Base-by-base conservation (phyloP, 805 yeast genomes). In the Spencermartinsiella europaea region DNA sequence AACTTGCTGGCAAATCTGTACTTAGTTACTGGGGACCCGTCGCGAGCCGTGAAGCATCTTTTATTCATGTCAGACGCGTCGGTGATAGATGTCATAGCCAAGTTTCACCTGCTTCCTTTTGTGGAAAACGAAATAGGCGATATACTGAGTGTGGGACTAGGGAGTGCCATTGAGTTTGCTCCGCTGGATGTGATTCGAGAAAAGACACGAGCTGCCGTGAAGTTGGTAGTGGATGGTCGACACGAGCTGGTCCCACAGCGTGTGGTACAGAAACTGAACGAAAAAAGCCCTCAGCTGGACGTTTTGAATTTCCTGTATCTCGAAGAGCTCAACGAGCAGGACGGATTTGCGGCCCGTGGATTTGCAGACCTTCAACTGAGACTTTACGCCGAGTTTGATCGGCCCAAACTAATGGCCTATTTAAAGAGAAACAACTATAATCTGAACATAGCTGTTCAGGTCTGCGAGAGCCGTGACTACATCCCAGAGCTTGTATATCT, bases 401-500 rank as follows among this genome's bases (percentile, higher is more conserved):
- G 79, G 28, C 51, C 62, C 0, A 68, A 70, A 38, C 70, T 91
- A 12, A 64, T 84, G n/a, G 71, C 74, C 0, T 89, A 81, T 61
- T 66, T 91, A 48, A 75, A 74, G 54, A 69, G 66, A 42, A 77
- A 79, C 50, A 73, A 73, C 21, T 78, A 82, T 54, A 76, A 85
- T 50, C 76, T 89, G 37, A 84, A 80, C 36, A 55, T 61, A 27
- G 95, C 96, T 0, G 77, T 90, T n/a, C 63, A 67, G 12, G 62
- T 83, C 1, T 86, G 95, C 57, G 80, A 80, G 49, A 48, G 61
- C 8, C 67, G 72, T 19, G 72, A 72, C 1, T 72, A 75, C 35
- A 73, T 72, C 35, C 79, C 82, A 35, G 98, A 91, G 58, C 70
- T 89, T 35, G 95, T 93, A 0, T 89, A 79, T 58, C 65, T 93